Base-by-base conservation (phyloP, 305 asterid genomes). In the Caryopteris hybrid region DNA sequence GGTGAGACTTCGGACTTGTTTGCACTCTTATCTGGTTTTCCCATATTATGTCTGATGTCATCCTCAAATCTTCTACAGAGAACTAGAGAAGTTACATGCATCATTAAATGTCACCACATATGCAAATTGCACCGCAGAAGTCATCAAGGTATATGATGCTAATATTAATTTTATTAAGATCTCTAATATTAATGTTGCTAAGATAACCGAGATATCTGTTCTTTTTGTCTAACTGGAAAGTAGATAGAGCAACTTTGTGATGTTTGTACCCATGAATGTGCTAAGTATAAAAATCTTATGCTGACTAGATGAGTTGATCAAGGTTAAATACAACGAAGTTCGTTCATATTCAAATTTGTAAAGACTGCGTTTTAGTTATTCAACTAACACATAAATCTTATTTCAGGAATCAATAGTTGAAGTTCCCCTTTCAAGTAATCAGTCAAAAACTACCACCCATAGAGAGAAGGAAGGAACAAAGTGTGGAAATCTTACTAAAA, bases 351-450 rank as follows among this genome's bases (percentile, higher is more conserved):
- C 33, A 57, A 23, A 18, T 25, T 68, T 59, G 17, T 41, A 31
- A 16, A n/a, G 66, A 43, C 61, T 34, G 16, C 58, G 36, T 22
- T 72, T 46, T 62, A 61, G 69, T 47, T 61, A 5, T 64, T 64
- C 23, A 54, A 55, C 47, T 63, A 62, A 79, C 31, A 9, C 25
- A 27, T 11, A 13, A 23, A 2, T 27, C 68, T 47, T 61, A n/a
- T 81, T 79, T 63, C 87, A 92, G 98, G 97, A 88, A 74, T 79
- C 97, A 74, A 80, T 85, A 38, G 79, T 77, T 67, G 93, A 83
- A 78, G 86, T 85, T 82, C 78, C 95, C 46, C 42, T 66, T 51
- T 64, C 74, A 66, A 61, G 56, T 61, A 62, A 70, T 71, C 83
- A 74, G 70, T 61, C 84, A 69, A 68, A 53, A 64, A 29, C 31